Evolutionary conservation across 2,329 filamentous ascomycete species (phyloP).

Genomic region (Nemania diffusa): DNA sequence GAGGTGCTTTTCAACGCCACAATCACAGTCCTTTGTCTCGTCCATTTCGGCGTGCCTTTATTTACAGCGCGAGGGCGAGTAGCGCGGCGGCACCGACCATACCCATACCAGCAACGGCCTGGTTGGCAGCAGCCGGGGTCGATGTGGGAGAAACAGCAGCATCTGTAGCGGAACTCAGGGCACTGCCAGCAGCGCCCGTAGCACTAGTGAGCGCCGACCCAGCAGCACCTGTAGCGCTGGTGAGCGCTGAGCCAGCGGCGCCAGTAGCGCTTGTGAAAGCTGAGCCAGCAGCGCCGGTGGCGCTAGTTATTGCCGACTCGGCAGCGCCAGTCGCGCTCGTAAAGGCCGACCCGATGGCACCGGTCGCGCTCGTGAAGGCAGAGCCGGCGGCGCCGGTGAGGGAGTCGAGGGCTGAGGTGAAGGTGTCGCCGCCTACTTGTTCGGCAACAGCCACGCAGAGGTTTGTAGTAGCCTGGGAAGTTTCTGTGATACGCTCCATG

Average conservation of each 20-base stretch:
- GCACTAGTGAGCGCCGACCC: neutral
- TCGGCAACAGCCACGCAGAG: conserved; percentile 40
- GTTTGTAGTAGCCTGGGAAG: conserved; percentile 30
- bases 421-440: conserved; percentile 14
- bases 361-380: no score
- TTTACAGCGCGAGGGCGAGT: conserved; percentile 49
- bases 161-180: neutral
- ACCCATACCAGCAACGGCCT: conserved; percentile 44
- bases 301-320: neutral
- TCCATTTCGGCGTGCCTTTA: neutral
- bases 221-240: conserved; percentile 3
- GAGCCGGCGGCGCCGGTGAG: conserved; percentile 7
- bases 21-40: neutral
- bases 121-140: conserved; percentile 41
- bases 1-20: conserved; percentile 7
- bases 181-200: neutral
- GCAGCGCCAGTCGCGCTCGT: neutral
- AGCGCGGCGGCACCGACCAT: conserved; percentile 48
- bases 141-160: conserved; percentile 26
- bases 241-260: neutral
- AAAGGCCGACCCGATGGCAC: no score
- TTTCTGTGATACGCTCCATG: neutral
- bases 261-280: conserved; percentile 14
- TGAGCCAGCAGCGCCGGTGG: no score
- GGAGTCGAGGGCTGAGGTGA: conserved; percentile 36